Base-by-base conservation (phyloP, 257 asterid species). In the Henckelia pumila region DNA sequence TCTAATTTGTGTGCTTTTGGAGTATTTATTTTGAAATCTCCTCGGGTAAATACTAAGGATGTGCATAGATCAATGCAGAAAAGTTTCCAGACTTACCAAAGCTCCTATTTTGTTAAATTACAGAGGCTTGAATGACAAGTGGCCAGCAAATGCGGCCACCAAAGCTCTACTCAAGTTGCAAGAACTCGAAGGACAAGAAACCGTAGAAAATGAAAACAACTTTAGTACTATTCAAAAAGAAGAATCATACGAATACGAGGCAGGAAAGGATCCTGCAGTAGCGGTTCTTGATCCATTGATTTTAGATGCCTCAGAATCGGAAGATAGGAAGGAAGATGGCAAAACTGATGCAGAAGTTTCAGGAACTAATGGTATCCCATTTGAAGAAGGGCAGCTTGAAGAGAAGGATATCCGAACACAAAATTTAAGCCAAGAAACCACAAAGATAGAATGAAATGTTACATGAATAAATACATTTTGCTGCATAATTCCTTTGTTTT, bases 121-220 rank as follows among this genome's bases (percentile, higher is more conserved):
- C 84, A 90, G 97, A 55, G 74, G 72, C 59, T 57, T 52, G 35
- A 71, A 61, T 7, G 85, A 71, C 0, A 77, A 66, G 37, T 84
- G 94, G 91, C 85, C 79, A 19, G 73, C 66, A 33, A 83, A 75
- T 59, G 76, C 81, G 61, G 92, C 92, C 40, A 66, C 13, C 13
- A 68, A 20, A 62, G 80, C 91, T 47, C 79, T 90, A 13, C 77
- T 75, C 37, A 86, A 76, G 77, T 73, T 89, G 78, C 81, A 85
- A 50, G 85, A 81, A 66, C 68, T 81, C 72, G 75, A 76, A 11
- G 79, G 70, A 30, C 76, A 35, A 11, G 82, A 79, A 73, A 30
- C 65, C 0, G 26, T 64, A 25, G 69, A 76, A 66, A 23, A 60
- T 28, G 85, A 79, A 66, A 68, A 61, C 21, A 59, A 63, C 21